Evolutionary conservation across 768 basidiomycete species (phyloP).

Genomic region (Mycena rebaudengoi): DNA sequence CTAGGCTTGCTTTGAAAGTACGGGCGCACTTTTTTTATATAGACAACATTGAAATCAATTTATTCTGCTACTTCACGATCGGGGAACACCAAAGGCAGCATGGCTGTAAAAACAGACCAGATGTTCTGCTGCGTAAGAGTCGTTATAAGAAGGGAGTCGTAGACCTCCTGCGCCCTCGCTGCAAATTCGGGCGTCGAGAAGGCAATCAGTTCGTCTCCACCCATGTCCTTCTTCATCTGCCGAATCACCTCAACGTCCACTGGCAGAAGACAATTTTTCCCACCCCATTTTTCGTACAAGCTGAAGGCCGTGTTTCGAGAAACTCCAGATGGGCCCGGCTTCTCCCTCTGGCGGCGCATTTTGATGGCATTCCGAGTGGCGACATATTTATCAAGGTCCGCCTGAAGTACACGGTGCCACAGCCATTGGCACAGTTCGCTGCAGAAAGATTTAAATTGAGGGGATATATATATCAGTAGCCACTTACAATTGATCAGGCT

Average conservation of each 20-base stretch:
- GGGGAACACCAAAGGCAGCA: slow-evolving; percentile 22
- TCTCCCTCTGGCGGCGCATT: slow-evolving; percentile 39
- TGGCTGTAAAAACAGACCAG: slow-evolving; percentile 37
- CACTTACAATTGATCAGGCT: slow-evolving; percentile 7
- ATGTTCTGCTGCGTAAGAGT: slow-evolving; percentile 34
- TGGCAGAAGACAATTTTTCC: slow-evolving; percentile 35
- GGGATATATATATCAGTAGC: not conserved
- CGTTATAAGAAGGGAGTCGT: slow-evolving; percentile 22
- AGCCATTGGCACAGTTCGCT: slow-evolving; percentile 32
- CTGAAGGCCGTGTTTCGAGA: slow-evolving; percentile 41
- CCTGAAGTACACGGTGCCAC: slow-evolving; percentile 28
- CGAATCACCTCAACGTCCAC: slow-evolving; percentile 33
- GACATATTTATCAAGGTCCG: slow-evolving; percentile 19
- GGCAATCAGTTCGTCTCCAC: slow-evolving; percentile 38
- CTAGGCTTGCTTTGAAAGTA: too few relatives aligned
- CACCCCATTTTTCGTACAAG: slow-evolving; percentile 34
- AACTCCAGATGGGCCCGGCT: slow-evolving; percentile 44
- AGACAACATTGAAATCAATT: too few relatives aligned
- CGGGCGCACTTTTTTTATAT: too few relatives aligned
- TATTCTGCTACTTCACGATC: too few relatives aligned
- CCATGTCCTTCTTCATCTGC: slow-evolving; percentile 39
- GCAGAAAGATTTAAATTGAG: not conserved
- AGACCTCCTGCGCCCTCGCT: slow-evolving; percentile 25
- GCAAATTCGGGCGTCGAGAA: slow-evolving; percentile 43
- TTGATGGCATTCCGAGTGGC: slow-evolving; percentile 31